Evolutionary conservation across 202 grass and related monocot genomes (phyloP), one percentile per base, ranked within the genome.

Genomic region (Schoenoplectus tabernaemontani): DNA sequence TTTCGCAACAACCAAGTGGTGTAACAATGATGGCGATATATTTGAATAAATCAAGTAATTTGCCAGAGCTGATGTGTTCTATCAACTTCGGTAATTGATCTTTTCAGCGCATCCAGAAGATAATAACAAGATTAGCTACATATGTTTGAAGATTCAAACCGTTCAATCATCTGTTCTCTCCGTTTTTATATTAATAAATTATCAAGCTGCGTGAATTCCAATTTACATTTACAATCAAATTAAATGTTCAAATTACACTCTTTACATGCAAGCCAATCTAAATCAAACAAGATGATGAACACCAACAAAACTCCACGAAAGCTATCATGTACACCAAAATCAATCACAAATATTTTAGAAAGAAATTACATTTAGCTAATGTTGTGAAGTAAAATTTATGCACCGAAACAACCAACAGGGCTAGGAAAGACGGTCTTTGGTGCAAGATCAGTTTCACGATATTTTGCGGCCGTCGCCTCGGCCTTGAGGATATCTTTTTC

Each of bases 391-490:
- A 41, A 86, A 80, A 58, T 83, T 86, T 73, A 71, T 44, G 37
- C 60, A 16, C 84, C 81, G 17, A 93, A 85, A 51, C 78, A 60
- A 9, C 65, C 79, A 19, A 36, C 30, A 0, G 16, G 23, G 34
- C 17, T 53, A 13, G 70, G 16, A 47, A 89, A 89, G 47, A 93
- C 48, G 60, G 83, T 86, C 57, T 76, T 89, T 4, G 93, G 93
- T 11, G 60, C 77, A 65, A 86, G 84, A 8, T 81, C 90, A 12
- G 76, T 91, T 7, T 66, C 16, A 16, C 85, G 74, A 64, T 89
- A 93, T 75, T 81, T 88, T 22, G 77, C 81, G 3, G 93, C 88
- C 6, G 67, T 33, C 59, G 72, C 88, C 87, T 88, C 90, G 0
- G 82, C 81, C 46, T 64, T 87, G 26, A 85, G 10, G 24, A 87